Evolutionary conservation across 257 asterid species (phyloP).

Genomic region (Agastache rugosa): DNA sequence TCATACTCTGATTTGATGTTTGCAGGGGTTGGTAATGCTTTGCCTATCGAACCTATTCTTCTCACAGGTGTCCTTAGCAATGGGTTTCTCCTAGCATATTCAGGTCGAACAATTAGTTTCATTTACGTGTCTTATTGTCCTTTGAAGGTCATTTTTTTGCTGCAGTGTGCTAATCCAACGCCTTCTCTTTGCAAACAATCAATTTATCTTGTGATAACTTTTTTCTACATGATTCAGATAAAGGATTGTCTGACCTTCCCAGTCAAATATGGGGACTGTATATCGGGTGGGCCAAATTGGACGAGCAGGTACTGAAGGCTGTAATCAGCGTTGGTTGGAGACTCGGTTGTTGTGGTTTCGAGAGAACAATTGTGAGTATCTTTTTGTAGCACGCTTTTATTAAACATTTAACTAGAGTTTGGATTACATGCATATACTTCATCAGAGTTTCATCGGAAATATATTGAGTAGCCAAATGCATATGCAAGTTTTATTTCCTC

Average conservation of each 20-base stretch:
- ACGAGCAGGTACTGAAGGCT: slow-evolving; percentile 55
- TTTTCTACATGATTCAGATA: slow-evolving; percentile 48
- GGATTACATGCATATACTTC: neutral
- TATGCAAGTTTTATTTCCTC: neutral
- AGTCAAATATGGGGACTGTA: slow-evolving; percentile 76
- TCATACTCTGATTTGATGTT: slow-evolving; percentile 29
- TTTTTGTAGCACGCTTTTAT: neutral
- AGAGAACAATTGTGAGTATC: slow-evolving; percentile 67
- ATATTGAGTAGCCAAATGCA: neutral
- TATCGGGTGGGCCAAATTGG: slow-evolving; percentile 80
- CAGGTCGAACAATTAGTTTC: slow-evolving; percentile 53
- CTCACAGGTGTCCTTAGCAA: slow-evolving; percentile 51
- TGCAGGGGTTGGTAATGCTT: slow-evolving; percentile 71
- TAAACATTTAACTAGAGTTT: neutral
- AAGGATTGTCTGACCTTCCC: slow-evolving; percentile 51
- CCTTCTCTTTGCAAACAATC: neutral
- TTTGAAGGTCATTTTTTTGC: neutral
- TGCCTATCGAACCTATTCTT: slow-evolving; percentile 70
- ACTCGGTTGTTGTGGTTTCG: slow-evolving; percentile 42
- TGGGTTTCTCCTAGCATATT: slow-evolving; percentile 56
- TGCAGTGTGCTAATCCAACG: neutral
- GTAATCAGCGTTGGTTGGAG: slow-evolving; percentile 70
- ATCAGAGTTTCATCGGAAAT: neutral
- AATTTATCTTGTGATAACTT: neutral
- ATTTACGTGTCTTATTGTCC: neutral